phyloP scores from a whole-genome alignment of 345 rosid genomes.

The Nasturtium officinale region DNA sequence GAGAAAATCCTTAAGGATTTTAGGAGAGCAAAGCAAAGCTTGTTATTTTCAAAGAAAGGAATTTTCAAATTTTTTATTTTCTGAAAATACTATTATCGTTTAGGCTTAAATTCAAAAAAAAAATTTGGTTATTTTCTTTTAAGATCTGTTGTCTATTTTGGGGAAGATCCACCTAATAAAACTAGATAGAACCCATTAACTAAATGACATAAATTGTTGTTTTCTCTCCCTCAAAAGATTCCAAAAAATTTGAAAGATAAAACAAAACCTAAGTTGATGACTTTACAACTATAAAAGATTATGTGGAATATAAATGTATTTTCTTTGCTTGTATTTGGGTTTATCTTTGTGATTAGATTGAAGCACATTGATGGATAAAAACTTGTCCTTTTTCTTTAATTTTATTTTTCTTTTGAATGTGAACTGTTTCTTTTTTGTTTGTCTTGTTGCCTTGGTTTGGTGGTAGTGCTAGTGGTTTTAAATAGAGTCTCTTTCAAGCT shows the following conservation, averaged over 20 bases:
- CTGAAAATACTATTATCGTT: background rate
- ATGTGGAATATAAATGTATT: constrained; percentile 28
- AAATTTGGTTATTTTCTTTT: background rate
- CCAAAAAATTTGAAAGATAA: constrained; percentile 12
- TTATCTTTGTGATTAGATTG: constrained; percentile 33
- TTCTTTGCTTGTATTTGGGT: constrained; percentile 43
- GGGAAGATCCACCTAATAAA: constrained; percentile 32
- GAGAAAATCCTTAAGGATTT: constrained; percentile 1
- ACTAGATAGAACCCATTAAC: constrained; percentile 30
- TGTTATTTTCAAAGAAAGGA: background rate
- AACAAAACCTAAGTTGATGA: constrained; percentile 29
- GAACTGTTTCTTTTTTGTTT: constrained; percentile 28
- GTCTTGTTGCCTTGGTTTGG: constrained; percentile 60
- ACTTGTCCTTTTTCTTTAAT: constrained; percentile 3
- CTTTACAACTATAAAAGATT: constrained; percentile 34
- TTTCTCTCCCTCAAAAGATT: background rate
- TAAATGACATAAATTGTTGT: background rate
- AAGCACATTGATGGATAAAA: constrained; percentile 37
- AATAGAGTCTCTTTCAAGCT: constrained; percentile 88
- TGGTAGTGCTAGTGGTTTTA: constrained; percentile 86
- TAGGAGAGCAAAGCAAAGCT: background rate
- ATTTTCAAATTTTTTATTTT: constrained; percentile 13
- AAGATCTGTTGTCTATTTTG: constrained; percentile 38
- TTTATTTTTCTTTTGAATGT: constrained; percentile 27
- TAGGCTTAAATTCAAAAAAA: constrained; percentile 15